Conservation (phyloP, 495 filamentous ascomycete genomes). For the Neurospora hispaniola region DNA sequence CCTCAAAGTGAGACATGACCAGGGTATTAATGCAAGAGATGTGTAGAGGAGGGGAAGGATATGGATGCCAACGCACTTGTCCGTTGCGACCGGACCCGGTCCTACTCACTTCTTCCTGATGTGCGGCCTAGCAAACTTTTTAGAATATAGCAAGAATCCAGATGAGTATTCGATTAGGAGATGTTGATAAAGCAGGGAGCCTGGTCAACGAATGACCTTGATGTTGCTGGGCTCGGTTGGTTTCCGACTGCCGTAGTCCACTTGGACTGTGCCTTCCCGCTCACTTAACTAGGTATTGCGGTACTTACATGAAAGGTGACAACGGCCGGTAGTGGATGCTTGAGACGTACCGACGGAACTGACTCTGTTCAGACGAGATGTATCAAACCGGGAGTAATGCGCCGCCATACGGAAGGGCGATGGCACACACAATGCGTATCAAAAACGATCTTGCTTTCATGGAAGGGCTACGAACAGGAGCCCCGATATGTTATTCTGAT, state of each 20-base stretch:
- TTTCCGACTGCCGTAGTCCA: not conserved
- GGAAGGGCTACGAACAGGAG: not conserved
- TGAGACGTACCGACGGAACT: not conserved
- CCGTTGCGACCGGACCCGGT: not conserved
- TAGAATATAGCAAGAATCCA: not conserved
- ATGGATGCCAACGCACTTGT: not conserved
- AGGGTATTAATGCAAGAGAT: constrained; percentile 7
- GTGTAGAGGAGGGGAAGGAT: not conserved
- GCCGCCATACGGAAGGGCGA: not conserved
- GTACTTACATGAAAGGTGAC: not conserved
- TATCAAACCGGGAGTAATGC: not conserved
- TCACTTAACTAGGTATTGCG: not conserved
- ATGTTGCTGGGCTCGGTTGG: not conserved
- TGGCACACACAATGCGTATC: not conserved
- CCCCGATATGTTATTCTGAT: not conserved
- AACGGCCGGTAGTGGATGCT: not conserved
- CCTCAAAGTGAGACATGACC: constrained; percentile 11
- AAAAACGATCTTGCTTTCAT: not conserved
- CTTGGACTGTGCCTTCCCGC: not conserved
- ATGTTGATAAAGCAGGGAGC: not conserved
- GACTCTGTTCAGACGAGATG: not conserved
- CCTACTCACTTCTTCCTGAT: not conserved
- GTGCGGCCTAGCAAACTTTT: not conserved
- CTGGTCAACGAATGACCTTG: not conserved
- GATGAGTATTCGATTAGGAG: not conserved